A percentile compares a stretch with the other conserved stretches of the same genome.
These are phyloP conservation scores for Exophiala lecanii-corni DNA, from an alignment of 2,329 filamentous ascomycete species.

Conservation along the genomic window DNA sequence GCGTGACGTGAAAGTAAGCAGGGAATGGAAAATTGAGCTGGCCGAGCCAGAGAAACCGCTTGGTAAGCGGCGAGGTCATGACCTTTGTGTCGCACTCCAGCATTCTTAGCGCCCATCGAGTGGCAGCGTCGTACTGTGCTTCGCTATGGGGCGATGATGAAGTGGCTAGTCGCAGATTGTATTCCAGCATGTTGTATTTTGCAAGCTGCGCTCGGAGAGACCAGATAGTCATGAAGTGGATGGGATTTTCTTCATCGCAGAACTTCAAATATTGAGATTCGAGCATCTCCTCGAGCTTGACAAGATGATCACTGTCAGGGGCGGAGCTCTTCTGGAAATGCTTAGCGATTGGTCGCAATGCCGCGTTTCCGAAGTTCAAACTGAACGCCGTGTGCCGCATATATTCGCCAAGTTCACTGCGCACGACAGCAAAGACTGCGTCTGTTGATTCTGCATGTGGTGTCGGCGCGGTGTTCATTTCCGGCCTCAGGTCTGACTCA, in stretches of 20 bases:
- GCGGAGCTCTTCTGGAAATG: slow-evolving; percentile 14
- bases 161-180: slow-evolving; percentile 35
- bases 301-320: slow-evolving; percentile 29
- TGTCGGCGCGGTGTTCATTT: slow-evolving; percentile 34
- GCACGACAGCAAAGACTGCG: slow-evolving; percentile 56
- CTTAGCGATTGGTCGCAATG: slow-evolving; percentile 32
- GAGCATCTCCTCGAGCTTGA: slow-evolving; percentile 37
- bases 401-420: slow-evolving; percentile 53
- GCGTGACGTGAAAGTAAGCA: slow-evolving; percentile 44
- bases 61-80: slow-evolving; percentile 38
- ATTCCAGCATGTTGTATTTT: slow-evolving; percentile 48
- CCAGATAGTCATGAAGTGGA: slow-evolving; percentile 49
- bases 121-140: slow-evolving; percentile 29
- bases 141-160: slow-evolving; percentile 28
- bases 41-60: slow-evolving; percentile 41
- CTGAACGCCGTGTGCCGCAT: slow-evolving; percentile 37
- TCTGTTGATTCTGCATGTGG: slow-evolving; percentile 33
- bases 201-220: slow-evolving; percentile 43
- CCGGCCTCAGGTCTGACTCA: slow-evolving; percentile 37
- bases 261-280: slow-evolving; percentile 45
- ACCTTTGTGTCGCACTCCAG: slow-evolving; percentile 47
- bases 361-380: slow-evolving; percentile 44
- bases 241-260: slow-evolving; percentile 38
- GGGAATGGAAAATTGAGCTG: slow-evolving; percentile 46
- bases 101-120: slow-evolving; percentile 33